Evolutionary conservation across 1,139 yeast genomes (phyloP), one percentile per base, ranked within the genome.

Genomic region (Diutina neorugosa): DNA sequence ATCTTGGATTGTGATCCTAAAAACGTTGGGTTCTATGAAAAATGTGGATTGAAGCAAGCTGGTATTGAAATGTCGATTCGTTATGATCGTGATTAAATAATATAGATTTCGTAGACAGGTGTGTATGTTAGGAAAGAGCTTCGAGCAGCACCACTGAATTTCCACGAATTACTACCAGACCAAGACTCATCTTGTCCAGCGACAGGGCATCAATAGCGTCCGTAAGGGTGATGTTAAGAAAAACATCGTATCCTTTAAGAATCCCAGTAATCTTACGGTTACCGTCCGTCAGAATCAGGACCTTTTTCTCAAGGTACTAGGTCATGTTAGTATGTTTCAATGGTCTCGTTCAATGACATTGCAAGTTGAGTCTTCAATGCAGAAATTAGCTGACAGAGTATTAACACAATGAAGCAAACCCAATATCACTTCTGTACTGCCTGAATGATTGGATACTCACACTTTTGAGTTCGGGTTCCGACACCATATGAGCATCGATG

Each of bases 1-100:
- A 86, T 93, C 53, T 74, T 93, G 63, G 98, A 94, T 69, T 93
- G 98, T 67, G 84, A 87, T 52, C 82, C 80, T 20, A 80, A 81
- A 55, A 93, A 93, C 63, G 85, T 82, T 42, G 84, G 81, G 2
- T 93, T 93, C 69, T 93, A 93, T 65, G 88, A 89, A 61, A 93
- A 90, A 69, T 94, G 98, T 71, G 88, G 87, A 0, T 77, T 75
- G 61, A 63, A 62, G 20, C 69, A 74, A 53, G 85, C 82, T 43
- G 96, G 96, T 6, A 71, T 81, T 47, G 94, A 87, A 65, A 90
- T 90, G 97, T 61, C 60, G 51, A 64, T 60, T 53, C 62, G 74
- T 51, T 69, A 65, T 56, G 57, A 59, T 48, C 20, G 52, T 48
- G 14, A 23, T 19, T 19, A n/a, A 11, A 14, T 8, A 7, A 20